Percentiles rank a stretch among this genome's conserved stretches.
These are phyloP conservation scores for Podospora tetraspora DNA, from an alignment of 495 filamentous ascomycete genomes.

Conservation along the genomic window DNA sequence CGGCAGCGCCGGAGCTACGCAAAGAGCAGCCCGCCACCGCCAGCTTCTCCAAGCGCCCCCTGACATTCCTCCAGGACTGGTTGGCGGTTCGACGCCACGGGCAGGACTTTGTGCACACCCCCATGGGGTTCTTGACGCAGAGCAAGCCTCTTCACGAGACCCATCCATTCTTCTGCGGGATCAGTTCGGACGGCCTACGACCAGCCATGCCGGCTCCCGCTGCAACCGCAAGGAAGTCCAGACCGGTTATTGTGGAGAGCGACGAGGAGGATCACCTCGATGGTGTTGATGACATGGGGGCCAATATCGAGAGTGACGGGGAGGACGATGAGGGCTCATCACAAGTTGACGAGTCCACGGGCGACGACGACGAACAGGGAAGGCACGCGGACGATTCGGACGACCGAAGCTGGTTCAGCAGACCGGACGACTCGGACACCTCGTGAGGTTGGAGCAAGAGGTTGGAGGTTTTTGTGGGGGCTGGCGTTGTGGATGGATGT, in stretches of 20 bases:
- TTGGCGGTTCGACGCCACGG: constrained; percentile 44
- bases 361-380: not conserved
- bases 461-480: not conserved
- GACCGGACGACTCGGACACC: not conserved
- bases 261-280: not conserved
- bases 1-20: not conserved
- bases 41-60: constrained; percentile 16
- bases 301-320: constrained; percentile 12
- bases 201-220: not conserved
- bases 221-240: not conserved
- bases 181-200: not conserved
- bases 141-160: constrained; percentile 38
- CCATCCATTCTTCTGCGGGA: constrained; percentile 43
- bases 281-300: constrained; percentile 19
- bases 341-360: not conserved
- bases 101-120: constrained; percentile 49
- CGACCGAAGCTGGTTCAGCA: not conserved
- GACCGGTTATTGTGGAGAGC: not conserved
- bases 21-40: not conserved
- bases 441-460: not conserved
- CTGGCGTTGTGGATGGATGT: not conserved
- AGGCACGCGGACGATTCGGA: not conserved
- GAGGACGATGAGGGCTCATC: constrained; percentile 13
- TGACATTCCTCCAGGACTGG: constrained; percentile 48
- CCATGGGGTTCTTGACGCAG: constrained; percentile 51